A percentile compares a stretch with the other conserved stretches of the same genome.
Evolutionary conservation across 495 filamentous ascomycete species (phyloP).

Genomic region (Halenospora varia): DNA sequence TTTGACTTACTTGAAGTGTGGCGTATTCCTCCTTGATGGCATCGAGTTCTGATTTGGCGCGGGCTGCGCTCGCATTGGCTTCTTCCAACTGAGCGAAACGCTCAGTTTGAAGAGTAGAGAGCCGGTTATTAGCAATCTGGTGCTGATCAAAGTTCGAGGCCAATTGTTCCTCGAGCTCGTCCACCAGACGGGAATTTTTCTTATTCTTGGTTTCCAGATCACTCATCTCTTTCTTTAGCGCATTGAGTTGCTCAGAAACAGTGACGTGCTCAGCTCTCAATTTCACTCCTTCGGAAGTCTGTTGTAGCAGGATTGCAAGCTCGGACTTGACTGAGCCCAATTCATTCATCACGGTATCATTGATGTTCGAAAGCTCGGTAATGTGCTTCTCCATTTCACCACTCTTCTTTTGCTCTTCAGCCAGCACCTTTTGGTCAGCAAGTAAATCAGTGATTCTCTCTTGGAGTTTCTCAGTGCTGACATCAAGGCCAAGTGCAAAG

Average conservation of each 20-base stretch:
- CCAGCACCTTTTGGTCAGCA: conserved; percentile 41
- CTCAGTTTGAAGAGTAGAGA: conserved; percentile 68
- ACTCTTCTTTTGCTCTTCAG: conserved; percentile 52
- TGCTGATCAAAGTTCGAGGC: conserved; percentile 91
- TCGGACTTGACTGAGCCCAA: conserved; percentile 45
- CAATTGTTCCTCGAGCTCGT: conserved; percentile 97
- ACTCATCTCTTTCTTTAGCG: conserved; percentile 67
- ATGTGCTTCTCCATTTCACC: conserved; percentile 44
- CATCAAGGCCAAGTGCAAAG: conserved; percentile 47
- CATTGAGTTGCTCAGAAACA: conserved; percentile 64
- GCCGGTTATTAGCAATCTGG: conserved; percentile 73
- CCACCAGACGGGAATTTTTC: conserved; percentile 85
- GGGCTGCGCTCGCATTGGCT: conserved; percentile 43
- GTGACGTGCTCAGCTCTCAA: conserved; percentile 52
- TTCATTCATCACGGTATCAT: conserved; percentile 51
- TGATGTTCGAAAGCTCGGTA: conserved; percentile 46
- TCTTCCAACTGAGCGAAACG: conserved; percentile 58
- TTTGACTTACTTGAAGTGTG: conserved; percentile 56
- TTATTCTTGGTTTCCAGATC: conserved; percentile 59
- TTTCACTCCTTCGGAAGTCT: conserved; percentile 30
- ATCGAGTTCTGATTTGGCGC: conserved; percentile 50
- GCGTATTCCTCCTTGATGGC: conserved; percentile 58
- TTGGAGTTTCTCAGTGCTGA: conserved; percentile 49
- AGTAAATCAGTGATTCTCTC: conserved; percentile 50
- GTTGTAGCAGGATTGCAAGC: conserved; percentile 37